Evolutionary conservation across 306 rosid genomes (phyloP).

Genomic region (Neltuma alba): DNA sequence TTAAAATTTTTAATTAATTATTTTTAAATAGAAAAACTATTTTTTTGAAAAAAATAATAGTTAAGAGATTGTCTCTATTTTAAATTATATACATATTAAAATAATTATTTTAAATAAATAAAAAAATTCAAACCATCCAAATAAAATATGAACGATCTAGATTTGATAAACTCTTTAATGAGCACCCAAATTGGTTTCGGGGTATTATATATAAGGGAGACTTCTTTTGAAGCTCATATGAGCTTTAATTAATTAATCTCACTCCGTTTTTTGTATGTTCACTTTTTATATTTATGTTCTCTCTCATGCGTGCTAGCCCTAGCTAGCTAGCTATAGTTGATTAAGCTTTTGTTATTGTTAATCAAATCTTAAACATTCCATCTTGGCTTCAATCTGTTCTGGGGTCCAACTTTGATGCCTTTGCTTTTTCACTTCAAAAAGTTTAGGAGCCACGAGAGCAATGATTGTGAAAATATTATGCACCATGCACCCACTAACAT

Average conservation of each 20-base stretch:
- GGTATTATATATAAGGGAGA: background rate
- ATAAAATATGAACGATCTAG: no score
- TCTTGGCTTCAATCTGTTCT: slow-evolving; percentile 38
- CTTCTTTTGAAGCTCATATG: background rate
- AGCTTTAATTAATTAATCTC: slow-evolving; percentile 34
- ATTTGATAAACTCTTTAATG: no score
- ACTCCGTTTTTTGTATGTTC: slow-evolving; percentile 22
- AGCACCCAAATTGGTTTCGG: no score
- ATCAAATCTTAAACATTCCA: slow-evolving; percentile 46
- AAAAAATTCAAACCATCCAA: no score
- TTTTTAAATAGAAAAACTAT: no score
- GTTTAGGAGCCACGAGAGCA: slow-evolving; percentile 84
- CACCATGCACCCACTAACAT: slow-evolving; percentile 58
- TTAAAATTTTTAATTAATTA: no score
- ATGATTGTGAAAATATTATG: slow-evolving; percentile 71
- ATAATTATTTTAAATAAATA: no score
- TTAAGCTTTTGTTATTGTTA: slow-evolving; percentile 37
- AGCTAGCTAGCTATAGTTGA: slow-evolving; percentile 29
- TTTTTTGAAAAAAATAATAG: no score
- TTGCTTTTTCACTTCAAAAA: slow-evolving; percentile 48
- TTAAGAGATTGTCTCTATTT: no score
- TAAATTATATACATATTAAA: no score
- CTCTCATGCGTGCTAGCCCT: slow-evolving; percentile 36
- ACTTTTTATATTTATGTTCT: slow-evolving; percentile 17
- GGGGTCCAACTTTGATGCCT: background rate